Percentiles rank a stretch among this genome's conserved stretches.
Conservation (phyloP, 768 basidiomycete species). For the Termitomyces heimii region DNA sequence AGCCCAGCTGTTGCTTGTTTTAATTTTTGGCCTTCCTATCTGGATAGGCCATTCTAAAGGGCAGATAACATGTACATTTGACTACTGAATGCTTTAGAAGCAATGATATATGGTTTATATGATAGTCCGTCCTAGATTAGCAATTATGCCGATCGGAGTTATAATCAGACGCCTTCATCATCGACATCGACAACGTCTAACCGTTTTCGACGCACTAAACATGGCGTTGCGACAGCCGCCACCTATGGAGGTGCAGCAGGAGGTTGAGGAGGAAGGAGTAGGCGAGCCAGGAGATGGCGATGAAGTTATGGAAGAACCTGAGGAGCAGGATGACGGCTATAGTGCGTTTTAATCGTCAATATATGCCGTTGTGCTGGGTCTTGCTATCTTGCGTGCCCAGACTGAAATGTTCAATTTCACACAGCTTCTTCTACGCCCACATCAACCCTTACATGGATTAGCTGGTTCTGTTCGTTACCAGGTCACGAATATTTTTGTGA, state of each 20-base stretch:
- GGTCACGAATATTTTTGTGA: slow-evolving; percentile 98
- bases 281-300: slow-evolving; percentile 60
- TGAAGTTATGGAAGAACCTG: slow-evolving; percentile 80
- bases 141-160: slow-evolving; percentile 28
- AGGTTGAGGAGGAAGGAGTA: slow-evolving; percentile 58
- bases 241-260: slow-evolving; percentile 40
- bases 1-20: slow-evolving; percentile 65
- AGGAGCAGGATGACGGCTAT: slow-evolving; percentile 72
- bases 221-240: slow-evolving; percentile 36
- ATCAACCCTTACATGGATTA: slow-evolving; percentile 91
- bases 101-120: background rate
- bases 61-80: slow-evolving; percentile 45
- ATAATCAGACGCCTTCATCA: slow-evolving; percentile 21
- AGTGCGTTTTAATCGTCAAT: slow-evolving; percentile 47
- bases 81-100: slow-evolving; percentile 5
- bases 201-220: slow-evolving; percentile 6
- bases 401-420: slow-evolving; percentile 15
- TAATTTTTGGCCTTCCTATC: slow-evolving; percentile 67
- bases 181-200: slow-evolving; percentile 18
- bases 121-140: slow-evolving; percentile 8
- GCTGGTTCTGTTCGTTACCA: slow-evolving; percentile 92
- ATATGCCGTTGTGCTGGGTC: slow-evolving; percentile 5
- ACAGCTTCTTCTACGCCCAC: slow-evolving; percentile 89
- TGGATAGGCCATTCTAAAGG: slow-evolving; percentile 39
- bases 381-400: slow-evolving; percentile 1